phyloP scores from a whole-genome alignment of 352 stramenopile species.

The Globisporangium nodosum region DNA sequence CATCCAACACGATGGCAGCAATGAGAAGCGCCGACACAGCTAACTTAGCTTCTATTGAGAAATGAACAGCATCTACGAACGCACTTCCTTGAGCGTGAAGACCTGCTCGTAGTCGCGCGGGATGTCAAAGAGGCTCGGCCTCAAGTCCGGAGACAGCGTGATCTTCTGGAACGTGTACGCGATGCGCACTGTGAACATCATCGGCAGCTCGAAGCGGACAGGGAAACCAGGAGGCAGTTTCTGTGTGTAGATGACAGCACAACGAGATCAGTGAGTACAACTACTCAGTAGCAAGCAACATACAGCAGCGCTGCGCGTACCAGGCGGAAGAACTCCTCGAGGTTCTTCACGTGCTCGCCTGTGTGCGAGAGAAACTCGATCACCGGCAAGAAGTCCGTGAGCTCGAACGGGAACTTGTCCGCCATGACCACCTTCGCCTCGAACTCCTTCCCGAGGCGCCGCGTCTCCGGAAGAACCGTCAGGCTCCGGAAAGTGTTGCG shows the following conservation, averaged over 20 bases:
- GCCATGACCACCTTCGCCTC: constrained; percentile 78
- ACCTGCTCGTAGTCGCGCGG: constrained; percentile 49
- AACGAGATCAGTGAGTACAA: background rate
- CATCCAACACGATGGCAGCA: background rate
- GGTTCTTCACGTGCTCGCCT: constrained; percentile 67
- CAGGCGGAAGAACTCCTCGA: constrained; percentile 84
- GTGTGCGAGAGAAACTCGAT: constrained; percentile 77
- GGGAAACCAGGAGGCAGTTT: constrained; percentile 78
- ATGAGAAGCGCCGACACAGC: background rate
- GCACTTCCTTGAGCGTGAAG: constrained; percentile 49
- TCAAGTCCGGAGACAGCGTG: constrained; percentile 39
- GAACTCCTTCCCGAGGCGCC: constrained; percentile 54
- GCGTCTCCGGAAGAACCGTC: constrained; percentile 43
- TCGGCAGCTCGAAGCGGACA: constrained; percentile 76
- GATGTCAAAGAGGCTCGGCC: constrained; percentile 50
- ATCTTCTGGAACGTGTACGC: constrained; percentile 81
- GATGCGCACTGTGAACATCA: constrained; percentile 78
- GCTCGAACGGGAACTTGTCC: constrained; percentile 66
- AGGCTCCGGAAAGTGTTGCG: constrained; percentile 63
- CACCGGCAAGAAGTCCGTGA: constrained; percentile 64
- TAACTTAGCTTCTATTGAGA: background rate
- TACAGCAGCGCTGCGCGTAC: constrained; percentile 19
- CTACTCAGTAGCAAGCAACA: background rate
- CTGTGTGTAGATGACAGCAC: constrained; percentile 33
- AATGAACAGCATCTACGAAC: constrained; percentile 13